Base-by-base conservation (phyloP, 345 rosid genomes). In the Streptanthus diversifolius region DNA sequence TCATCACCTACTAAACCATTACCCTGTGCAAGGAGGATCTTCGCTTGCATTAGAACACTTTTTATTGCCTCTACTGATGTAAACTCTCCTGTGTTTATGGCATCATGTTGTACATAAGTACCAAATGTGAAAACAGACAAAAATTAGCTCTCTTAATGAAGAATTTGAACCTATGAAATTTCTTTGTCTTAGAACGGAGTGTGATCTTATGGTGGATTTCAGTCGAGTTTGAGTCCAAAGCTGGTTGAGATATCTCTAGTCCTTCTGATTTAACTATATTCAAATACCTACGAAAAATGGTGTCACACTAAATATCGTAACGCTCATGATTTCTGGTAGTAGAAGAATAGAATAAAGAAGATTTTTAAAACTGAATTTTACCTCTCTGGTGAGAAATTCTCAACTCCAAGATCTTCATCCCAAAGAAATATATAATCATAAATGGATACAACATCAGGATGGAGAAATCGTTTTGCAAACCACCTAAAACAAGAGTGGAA, bases 11-110 rank as follows among this genome's bases (percentile, higher is more conserved):
- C 68, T 74, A 60, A 75, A 68, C 13, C 30, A 35, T 75, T 85
- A 95, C 99, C 99, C 99, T 37, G 96, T 76, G 82, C 99, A 95
- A 54, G 99, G 99, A 22, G 99, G 99, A 60, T 93, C 98, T 82
- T 84, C 84, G 4, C 99, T 95, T 51, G 64, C 15, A 74, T 83
- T 85, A 18, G 88, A 77, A 80, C 99, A 95, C 74, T 75, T 71
- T 36, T 36, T 77, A n/a, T 1, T 37, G 51, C 79, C 79, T 75
- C 35, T 75, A 3, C 7, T 61, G 22, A 68, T 62, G 52, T 33
- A 33, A 53, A 75, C 79, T 54, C 79, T 75, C 79, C 79, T 75
- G 79, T 43, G 25, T 68, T 30, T 32, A 40, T 33, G 17, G 19
- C 64, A 61, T 9, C 64, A 75, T 41, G 56, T 61, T 53, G 27